Conservation (phyloP, 2,329 filamentous ascomycete species). For the Alternaria burnsii region DNA sequence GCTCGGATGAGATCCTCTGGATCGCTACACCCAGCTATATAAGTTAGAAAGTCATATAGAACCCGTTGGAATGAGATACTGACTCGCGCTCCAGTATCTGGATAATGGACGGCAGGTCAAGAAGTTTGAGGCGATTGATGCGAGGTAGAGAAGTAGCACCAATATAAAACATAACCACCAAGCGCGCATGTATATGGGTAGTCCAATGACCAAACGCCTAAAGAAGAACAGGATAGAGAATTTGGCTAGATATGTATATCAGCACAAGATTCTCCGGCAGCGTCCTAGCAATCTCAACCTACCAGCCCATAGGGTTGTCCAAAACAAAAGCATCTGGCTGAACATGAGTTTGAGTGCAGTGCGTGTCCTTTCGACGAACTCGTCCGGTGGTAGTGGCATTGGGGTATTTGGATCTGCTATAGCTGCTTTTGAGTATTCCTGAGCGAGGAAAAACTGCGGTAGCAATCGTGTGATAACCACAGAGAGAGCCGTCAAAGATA, state of each 20-base stretch:
- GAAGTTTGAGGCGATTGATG: too few species aligned
- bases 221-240: too few species aligned
- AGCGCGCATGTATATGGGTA: too few species aligned
- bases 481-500: neutral
- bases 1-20: neutral
- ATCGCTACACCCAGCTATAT: neutral
- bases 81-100: neutral
- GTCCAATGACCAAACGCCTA: too few species aligned
- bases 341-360: constrained; percentile 15
- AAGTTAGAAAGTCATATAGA: neutral
- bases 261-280: rapidly evolving
- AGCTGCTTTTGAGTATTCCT: constrained; percentile 8
- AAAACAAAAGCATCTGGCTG: constrained; percentile 17
- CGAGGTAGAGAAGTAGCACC: too few species aligned
- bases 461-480: neutral
- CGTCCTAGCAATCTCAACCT: neutral
- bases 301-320: constrained; percentile 16
- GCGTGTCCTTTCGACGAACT: neutral
- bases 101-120: neutral
- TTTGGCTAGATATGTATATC: too few species aligned
- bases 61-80: neutral
- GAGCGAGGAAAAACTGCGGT: constrained; percentile 11
- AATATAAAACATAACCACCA: too few species aligned
- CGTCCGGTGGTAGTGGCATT: neutral
- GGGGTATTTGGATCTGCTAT: neutral